Base-by-base conservation (phyloP, 305 asterid species). In the Fraxinus paxiana region DNA sequence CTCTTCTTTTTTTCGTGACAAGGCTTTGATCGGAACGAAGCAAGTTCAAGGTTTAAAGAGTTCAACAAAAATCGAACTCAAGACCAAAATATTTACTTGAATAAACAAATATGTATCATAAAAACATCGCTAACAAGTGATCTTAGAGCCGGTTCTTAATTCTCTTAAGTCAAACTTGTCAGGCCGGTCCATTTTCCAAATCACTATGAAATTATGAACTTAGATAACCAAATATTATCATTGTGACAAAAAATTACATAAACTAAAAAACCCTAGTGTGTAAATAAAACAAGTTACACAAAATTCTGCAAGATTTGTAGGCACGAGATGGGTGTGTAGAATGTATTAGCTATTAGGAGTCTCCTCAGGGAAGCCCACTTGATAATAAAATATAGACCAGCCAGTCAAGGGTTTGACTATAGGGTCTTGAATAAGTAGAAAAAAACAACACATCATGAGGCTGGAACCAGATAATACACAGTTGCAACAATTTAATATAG, bases 241-340 rank as follows among this genome's bases (percentile, higher is more conserved):
- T 9, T 10, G 51, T 6, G 51, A 41, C 51, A 41, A 10, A 38
- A 41, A 41, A 41, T 41, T 12, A 41, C 51, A 41, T 41, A 41
- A 41, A 41, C n/a, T 41, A 41, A 41, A 41, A 43, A 43, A 43
- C 54, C 54, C 54, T 10, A 10, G 17, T 3, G 18, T 13, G 17
- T 13, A 13, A 43, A 35, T 6, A 43, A 43, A 43, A 84, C 69
- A 75, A 38, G 77, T 24, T 26, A 75, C 77, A 82, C 82, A 65
- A 82, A 80, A 79, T 83, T 82, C 78, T 80, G 92, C 94, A 91
- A 84, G 93, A 91, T 92, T 90, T 93, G 88, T 87, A 84, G 93
- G 96, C 91, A 92, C 94, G 95, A 92, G 97, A 90, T 79, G 77
- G 82, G 80, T 78, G 79, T 20, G 56, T 73, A 76, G 87, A 81